These are phyloP conservation scores for Oryza punctata DNA, from an alignment of 176 grass and related monocot species.

Conservation along the genomic window DNA sequence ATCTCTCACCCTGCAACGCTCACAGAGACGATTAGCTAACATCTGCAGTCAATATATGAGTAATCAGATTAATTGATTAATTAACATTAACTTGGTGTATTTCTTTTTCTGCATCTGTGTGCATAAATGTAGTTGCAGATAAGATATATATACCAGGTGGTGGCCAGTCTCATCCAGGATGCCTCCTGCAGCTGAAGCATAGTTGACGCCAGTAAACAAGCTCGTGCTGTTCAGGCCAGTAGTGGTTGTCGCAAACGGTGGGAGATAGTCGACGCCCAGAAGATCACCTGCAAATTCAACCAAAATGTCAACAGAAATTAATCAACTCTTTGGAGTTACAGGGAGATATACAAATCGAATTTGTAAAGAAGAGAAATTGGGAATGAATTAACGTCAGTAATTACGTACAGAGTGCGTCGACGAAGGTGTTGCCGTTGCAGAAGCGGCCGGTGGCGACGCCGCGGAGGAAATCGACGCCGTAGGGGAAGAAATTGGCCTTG, in stretches of 20 bases:
- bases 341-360: too few relatives aligned
- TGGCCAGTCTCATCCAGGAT: constrained; percentile 59
- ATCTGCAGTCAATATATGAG: not conserved
- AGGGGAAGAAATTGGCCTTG: constrained; percentile 65
- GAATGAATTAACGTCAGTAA: not conserved
- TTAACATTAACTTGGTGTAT: too few relatives aligned
- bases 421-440: constrained; percentile 16
- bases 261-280: constrained; percentile 43
- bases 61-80: too few relatives aligned
- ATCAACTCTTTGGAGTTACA: too few relatives aligned
- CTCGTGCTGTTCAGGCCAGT: not conserved
- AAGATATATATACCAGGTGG: constrained; percentile 42
- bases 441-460: constrained; percentile 4
- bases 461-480: constrained; percentile 55
- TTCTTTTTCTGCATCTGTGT: too few relatives aligned
- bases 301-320: not conserved
- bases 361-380: too few relatives aligned
- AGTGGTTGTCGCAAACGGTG: constrained; percentile 37
- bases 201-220: constrained; percentile 51
- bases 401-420: not conserved
- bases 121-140: too few relatives aligned
- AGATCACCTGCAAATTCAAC: constrained; percentile 42
- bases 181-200: constrained; percentile 53
- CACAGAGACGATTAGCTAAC: not conserved
- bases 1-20: constrained; percentile 44